Evolutionary conservation across 2,329 filamentous ascomycete species (phyloP).

Genomic region (Fusarium bactridioides): DNA sequence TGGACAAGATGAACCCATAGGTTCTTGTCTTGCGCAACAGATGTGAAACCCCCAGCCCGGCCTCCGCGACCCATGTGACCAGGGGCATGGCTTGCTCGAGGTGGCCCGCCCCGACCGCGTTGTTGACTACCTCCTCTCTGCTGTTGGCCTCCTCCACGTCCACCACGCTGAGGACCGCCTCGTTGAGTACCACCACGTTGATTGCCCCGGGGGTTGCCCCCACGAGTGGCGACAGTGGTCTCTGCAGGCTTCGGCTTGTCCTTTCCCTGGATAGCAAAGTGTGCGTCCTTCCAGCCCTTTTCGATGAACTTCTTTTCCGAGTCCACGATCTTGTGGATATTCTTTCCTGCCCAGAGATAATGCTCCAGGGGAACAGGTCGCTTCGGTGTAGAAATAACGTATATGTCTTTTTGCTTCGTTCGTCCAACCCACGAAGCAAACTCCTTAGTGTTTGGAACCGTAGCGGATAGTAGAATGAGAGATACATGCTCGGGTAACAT

Average conservation of each 20-base stretch:
- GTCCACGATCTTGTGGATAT: slow-evolving; percentile 93
- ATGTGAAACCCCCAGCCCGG: slow-evolving; percentile 83
- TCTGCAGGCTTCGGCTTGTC: slow-evolving; percentile 71
- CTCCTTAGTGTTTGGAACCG: slow-evolving; percentile 95
- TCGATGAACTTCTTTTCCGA: slow-evolving; percentile 91
- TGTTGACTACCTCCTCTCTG: slow-evolving; percentile 58
- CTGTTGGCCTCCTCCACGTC: slow-evolving; percentile 59
- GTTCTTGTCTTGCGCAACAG: slow-evolving; percentile 92
- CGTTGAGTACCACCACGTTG: slow-evolving; percentile 47
- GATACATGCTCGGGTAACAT: slow-evolving; percentile 98
- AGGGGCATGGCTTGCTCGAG: slow-evolving; percentile 67
- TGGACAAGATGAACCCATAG: slow-evolving; percentile 97
- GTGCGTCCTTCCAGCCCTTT: slow-evolving; percentile 93
- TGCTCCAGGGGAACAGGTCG: slow-evolving; percentile 94
- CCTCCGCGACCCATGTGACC: slow-evolving; percentile 93
- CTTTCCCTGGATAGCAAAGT: slow-evolving; percentile 79
- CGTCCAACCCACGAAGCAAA: slow-evolving; percentile 98
- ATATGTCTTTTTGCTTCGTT: slow-evolving; percentile 98
- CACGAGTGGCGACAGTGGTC: slow-evolving; percentile 47
- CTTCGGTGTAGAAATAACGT: slow-evolving; percentile 97
- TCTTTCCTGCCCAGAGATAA: slow-evolving; percentile 93
- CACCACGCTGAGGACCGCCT: slow-evolving; percentile 54
- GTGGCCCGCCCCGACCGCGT: slow-evolving; percentile 61
- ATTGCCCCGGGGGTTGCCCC: slow-evolving; percentile 48
- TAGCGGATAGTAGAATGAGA: slow-evolving; percentile 92